Conservation (phyloP, 305 asterid species). For the Fraxinus sp. region DNA sequence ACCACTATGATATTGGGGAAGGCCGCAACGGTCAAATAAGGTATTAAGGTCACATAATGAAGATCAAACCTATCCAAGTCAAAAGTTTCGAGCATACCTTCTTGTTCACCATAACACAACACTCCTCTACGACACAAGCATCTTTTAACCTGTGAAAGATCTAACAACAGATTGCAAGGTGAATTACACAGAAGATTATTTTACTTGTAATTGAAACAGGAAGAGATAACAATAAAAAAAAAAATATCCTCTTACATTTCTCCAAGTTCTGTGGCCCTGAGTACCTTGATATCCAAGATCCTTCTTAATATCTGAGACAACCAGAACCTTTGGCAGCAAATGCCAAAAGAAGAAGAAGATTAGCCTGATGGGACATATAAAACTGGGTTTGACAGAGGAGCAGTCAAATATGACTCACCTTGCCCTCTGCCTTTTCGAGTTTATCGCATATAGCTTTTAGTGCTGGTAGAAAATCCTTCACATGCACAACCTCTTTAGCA, state of each 20-base stretch:
- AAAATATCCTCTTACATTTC: conserved; percentile 46
- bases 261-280: conserved; percentile 81
- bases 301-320: conserved; percentile 74
- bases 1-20: conserved; percentile 15
- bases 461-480: conserved; percentile 79
- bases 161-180: conserved; percentile 43
- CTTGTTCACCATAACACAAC: conserved; percentile 54
- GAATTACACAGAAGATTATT: conserved; percentile 21
- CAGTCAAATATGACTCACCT: conserved; percentile 48
- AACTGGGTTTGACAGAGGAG: conserved; percentile 24
- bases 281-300: conserved; percentile 78
- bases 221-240: conserved; percentile 3
- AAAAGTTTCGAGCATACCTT: conserved; percentile 50
- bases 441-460: conserved; percentile 74
- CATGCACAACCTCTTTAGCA: conserved; percentile 54
- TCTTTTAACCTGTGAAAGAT: conserved; percentile 79
- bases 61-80: conserved; percentile 19
- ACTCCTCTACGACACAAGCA: conserved; percentile 72
- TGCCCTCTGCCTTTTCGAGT: conserved; percentile 81
- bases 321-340: conserved; percentile 61
- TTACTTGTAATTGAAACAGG: neutral
- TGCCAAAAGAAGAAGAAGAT: conserved; percentile 22
- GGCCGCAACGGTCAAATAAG: conserved; percentile 13
- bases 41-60: conserved; percentile 17
- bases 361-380: conserved; percentile 20